Conservation (phyloP, 2,329 filamentous ascomycete genomes). For the Colletotrichum eleusines region DNA sequence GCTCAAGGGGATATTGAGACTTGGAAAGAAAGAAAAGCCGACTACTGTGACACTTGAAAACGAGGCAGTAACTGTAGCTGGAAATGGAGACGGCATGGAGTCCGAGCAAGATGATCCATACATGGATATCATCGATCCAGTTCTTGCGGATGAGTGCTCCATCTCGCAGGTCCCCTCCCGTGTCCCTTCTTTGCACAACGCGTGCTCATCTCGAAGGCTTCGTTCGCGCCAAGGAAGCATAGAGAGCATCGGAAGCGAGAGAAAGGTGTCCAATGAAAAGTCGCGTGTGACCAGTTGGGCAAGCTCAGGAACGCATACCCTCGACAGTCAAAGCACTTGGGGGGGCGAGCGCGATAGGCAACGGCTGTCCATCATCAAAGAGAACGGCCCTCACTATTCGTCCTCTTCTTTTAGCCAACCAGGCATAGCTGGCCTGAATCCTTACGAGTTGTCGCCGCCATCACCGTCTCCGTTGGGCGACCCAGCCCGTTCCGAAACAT, state of each 20-base stretch:
- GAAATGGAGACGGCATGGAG: background rate
- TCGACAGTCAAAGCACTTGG: constrained; percentile 56
- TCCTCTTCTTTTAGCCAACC: constrained; percentile 53
- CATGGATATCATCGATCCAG: constrained; percentile 50
- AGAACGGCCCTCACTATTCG: constrained; percentile 61
- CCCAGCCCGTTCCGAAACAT: constrained; percentile 43
- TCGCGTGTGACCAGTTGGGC: constrained; percentile 82
- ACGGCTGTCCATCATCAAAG: constrained; percentile 74
- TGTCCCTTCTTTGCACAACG: constrained; percentile 63
- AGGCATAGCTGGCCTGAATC: constrained; percentile 44
- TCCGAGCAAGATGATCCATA: constrained; percentile 47
- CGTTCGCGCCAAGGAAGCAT: constrained; percentile 68
- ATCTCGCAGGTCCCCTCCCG: constrained; percentile 63
- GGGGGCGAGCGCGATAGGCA: constrained; percentile 63
- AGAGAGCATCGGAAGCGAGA: constrained; percentile 60
- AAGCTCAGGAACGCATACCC: constrained; percentile 70
- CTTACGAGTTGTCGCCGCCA: constrained; percentile 26
- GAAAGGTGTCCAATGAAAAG: constrained; percentile 60
- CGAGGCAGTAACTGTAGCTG: constrained; percentile 50
- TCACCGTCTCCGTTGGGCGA: background rate
- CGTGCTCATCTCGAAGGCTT: constrained; percentile 59
- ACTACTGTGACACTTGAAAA: constrained; percentile 65
- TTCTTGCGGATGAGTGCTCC: constrained; percentile 55
- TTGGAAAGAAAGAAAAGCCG: constrained; percentile 53
- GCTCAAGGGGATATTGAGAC: constrained; percentile 69